phyloP scores from a whole-genome alignment of 1,139 yeast genomes.

The Diutina ranongensis region DNA sequence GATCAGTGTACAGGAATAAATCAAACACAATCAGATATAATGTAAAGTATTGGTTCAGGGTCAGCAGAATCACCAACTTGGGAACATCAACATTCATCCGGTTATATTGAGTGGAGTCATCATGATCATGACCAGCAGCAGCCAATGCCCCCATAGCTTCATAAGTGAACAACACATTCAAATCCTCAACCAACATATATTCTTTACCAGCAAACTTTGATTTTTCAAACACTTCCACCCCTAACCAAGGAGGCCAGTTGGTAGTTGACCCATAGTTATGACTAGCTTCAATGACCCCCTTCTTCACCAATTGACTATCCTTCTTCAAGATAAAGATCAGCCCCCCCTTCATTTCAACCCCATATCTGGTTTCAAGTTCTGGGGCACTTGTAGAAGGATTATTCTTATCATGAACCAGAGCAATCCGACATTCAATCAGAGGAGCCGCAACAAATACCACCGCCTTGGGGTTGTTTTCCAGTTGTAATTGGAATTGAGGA shows the following conservation, averaged over 20 bases:
- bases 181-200: constrained; percentile 25
- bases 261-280: constrained; percentile 25
- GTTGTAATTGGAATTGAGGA: constrained; percentile 62
- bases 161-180: constrained; percentile 26
- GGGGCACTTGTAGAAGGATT: constrained; percentile 16
- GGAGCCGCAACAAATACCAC: constrained; percentile 49
- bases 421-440: constrained; percentile 25
- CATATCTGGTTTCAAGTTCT: constrained; percentile 26
- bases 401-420: constrained; percentile 23
- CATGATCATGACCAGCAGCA: constrained; percentile 8
- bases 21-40: constrained; percentile 25
- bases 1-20: constrained; percentile 31
- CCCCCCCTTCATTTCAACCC: constrained; percentile 26
- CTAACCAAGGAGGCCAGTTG: constrained; percentile 36
- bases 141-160: constrained; percentile 22
- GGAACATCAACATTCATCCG: constrained; percentile 30
- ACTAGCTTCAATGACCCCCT: constrained; percentile 14
- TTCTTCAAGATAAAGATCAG: constrained; percentile 30
- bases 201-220: constrained; percentile 26
- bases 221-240: constrained; percentile 29
- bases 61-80: constrained; percentile 26
- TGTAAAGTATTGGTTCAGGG: constrained; percentile 32
- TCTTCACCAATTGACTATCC: constrained; percentile 2
- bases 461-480: constrained; percentile 40
- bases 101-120: constrained; percentile 7